Base-by-base conservation (phyloP, 148 eudicot genomes). In the Chenopodium album region DNA sequence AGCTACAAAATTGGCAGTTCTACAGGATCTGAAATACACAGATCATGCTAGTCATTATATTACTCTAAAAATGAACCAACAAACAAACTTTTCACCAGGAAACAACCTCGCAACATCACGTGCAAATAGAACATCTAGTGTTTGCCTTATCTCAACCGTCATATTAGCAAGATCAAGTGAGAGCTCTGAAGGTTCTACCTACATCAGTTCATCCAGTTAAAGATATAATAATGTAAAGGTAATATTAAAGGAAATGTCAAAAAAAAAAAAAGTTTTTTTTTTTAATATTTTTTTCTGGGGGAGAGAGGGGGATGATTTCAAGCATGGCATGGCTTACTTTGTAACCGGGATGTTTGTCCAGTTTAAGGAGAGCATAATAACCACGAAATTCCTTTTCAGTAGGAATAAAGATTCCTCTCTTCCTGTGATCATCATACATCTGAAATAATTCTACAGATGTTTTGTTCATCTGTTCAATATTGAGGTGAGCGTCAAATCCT, bases 111-210 rank as follows among this genome's bases (percentile, higher is more conserved):
- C 99, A 80, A 96, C 99, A 85, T 90, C 87, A 71, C 99, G 98
- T 60, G 99, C 97, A 88, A 96, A 90, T 74, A 92, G 72, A 7
- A 96, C 90, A 86, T 96, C 98, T 77, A 83, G 87, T 34, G 98
- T 94, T 89, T 94, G 99, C 77, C 99, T 88, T 82, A 94, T 89
- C 86, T 92, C 93, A 54, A 89, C 88, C 59, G 97, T 90, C 99
- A 96, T 96, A 86, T 96, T 90, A 82, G 98, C 96, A 81, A 96
- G 94, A 89, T 96, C 99, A 88, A 92, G 98, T 16, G 99, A 96
- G 59, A 96, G 94, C 87, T 96, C 98, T 84, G 97, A 94, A 85
- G 99, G 98, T 88, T 96, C 99, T 85, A 96, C 98, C 97, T 96
- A 88, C 78, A 84, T 90, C 47, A 70, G 75, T 79, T 72, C 82